Percentiles rank a stretch among this genome's conserved stretches.
These are phyloP conservation scores for Lactarius akahatsu DNA, from an alignment of 768 basidiomycete species.

Conservation along the genomic window DNA sequence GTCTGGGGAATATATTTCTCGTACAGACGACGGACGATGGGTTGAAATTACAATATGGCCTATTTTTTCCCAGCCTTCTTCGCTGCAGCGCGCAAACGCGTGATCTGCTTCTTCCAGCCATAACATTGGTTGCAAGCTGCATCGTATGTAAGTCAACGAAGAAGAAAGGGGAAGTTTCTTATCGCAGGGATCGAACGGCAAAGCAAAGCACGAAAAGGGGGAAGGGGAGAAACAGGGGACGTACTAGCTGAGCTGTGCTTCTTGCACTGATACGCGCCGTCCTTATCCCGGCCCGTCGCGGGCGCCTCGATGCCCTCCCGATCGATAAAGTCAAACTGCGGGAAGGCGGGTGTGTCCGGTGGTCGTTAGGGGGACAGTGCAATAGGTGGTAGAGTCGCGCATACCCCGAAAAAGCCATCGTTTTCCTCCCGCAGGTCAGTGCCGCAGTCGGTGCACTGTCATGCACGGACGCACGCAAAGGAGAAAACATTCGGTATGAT, in stretches of 20 bases:
- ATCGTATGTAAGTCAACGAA: background rate
- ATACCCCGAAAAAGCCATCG: constrained; percentile 70
- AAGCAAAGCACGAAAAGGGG: background rate
- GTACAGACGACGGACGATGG: background rate
- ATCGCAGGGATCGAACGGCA: background rate
- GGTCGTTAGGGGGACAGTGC: background rate
- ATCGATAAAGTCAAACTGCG: constrained; percentile 56
- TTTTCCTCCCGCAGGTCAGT: constrained; percentile 83
- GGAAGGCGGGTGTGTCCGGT: constrained; percentile 10
- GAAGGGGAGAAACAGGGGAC: constrained; percentile 32
- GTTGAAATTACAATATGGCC: constrained; percentile 7
- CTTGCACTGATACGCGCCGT: constrained; percentile 78
- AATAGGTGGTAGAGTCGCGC: background rate
- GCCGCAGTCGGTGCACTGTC: constrained; percentile 62
- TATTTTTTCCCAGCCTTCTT: constrained; percentile 73
- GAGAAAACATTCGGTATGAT: too few relatives aligned
- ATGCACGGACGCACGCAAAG: background rate
- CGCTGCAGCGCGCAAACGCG: constrained; percentile 55
- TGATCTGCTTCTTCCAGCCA: constrained; percentile 86
- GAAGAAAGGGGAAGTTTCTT: background rate
- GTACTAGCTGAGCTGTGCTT: constrained; percentile 69
- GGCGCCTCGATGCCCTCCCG: constrained; percentile 70
- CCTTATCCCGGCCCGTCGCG: constrained; percentile 63
- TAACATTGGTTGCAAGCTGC: constrained; percentile 66
- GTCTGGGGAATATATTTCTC: background rate